Evolutionary conservation across 2,329 filamentous ascomycete genomes (phyloP).

Genomic region (Aspergillus sp.): DNA sequence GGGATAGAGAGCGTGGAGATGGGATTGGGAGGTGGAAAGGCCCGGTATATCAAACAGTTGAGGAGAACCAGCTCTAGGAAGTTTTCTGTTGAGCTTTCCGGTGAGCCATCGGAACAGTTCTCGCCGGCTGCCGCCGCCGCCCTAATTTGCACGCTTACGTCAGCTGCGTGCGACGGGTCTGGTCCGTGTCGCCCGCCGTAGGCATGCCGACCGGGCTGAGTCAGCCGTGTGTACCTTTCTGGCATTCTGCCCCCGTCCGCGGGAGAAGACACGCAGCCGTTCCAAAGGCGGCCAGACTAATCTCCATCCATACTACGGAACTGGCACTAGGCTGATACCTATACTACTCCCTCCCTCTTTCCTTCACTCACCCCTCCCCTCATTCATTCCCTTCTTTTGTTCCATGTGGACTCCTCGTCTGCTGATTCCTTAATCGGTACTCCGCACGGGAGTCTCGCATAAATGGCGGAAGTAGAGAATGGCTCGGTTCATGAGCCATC

Average conservation of each 20-base stretch:
- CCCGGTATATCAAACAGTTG: conserved; percentile 28
- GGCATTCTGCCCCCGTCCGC: conserved; percentile 20
- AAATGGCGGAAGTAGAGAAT: conserved; percentile 43
- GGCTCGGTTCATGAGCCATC: conserved; percentile 31
- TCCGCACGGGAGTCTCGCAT: conserved; percentile 37
- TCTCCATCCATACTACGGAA: background rate
- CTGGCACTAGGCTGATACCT: background rate
- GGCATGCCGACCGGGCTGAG: background rate
- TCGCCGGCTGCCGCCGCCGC: conserved; percentile 23
- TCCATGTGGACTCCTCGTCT: conserved; percentile 29
- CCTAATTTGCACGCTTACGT: conserved; percentile 15
- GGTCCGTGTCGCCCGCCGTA: conserved; percentile 20
- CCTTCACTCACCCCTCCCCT: background rate
- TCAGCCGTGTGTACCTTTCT: background rate
- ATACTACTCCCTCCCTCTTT: conserved; percentile 1
- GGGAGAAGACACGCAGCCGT: conserved; percentile 31
- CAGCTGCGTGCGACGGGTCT: conserved; percentile 18
- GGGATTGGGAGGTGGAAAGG: conserved; percentile 23
- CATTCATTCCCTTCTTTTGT: conserved; percentile 16
- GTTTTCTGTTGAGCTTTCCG: conserved; percentile 44
- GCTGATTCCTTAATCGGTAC: conserved; percentile 21
- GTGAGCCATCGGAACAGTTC: conserved; percentile 36
- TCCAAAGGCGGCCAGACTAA: conserved; percentile 8
- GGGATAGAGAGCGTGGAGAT: conserved; percentile 9
- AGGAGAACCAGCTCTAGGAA: conserved; percentile 29